These are phyloP conservation scores for Asclepias syriaca DNA, from an alignment of 257 asterid species.

Conservation along the genomic window DNA sequence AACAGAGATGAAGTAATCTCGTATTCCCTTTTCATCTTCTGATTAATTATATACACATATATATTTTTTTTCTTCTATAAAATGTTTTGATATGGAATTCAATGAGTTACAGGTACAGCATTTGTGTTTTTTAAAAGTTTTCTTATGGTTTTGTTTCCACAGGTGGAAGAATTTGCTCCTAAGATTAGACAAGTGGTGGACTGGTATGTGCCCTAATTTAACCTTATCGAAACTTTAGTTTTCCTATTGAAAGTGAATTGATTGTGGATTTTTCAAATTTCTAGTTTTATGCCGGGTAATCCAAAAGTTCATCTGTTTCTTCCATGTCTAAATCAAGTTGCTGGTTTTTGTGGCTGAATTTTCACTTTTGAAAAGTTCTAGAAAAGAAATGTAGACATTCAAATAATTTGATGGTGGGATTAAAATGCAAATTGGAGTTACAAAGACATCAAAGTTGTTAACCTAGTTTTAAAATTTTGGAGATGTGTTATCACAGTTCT, in stretches of 20 bases:
- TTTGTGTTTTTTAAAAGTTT: neutral
- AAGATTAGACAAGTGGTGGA: conserved; percentile 65
- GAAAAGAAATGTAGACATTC: too few relatives aligned
- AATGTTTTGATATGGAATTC: neutral
- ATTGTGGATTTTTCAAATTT: too few relatives aligned
- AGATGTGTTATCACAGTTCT: neutral
- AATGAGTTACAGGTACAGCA: neutral
- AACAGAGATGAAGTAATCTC: conserved; percentile 38
- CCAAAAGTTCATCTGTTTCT: too few relatives aligned
- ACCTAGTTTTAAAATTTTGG: neutral
- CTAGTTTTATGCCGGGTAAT: too few relatives aligned
- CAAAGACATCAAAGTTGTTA: neutral
- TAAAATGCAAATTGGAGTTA: neutral
- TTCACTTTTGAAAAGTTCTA: too few relatives aligned
- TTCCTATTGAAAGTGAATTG: too few relatives aligned
- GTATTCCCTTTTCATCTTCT: conserved; percentile 1
- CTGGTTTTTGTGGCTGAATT: too few relatives aligned
- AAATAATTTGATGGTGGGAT: neutral
- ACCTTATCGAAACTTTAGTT: too few relatives aligned
- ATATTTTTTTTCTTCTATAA: too few relatives aligned
- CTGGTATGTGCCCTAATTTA: conserved; percentile 20
- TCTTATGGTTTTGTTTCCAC: conserved; percentile 6
- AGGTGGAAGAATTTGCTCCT: conserved; percentile 74
- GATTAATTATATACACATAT: neutral
- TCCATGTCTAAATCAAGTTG: too few relatives aligned